Evolutionary conservation across 768 basidiomycete species (phyloP).

Genomic region (Lactarius psammicola): DNA sequence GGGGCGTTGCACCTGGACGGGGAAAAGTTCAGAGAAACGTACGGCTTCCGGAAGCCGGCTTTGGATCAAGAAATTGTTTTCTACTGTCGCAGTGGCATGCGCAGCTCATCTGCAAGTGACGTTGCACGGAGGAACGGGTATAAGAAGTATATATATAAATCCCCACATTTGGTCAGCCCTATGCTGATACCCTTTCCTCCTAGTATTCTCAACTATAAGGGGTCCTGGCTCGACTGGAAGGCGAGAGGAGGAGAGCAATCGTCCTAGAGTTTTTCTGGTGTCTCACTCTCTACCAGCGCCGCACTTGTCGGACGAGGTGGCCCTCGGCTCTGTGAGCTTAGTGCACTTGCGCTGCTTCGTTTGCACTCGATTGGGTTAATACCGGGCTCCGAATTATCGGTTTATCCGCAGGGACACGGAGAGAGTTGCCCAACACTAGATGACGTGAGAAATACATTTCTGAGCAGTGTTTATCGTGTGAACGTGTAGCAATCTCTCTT

Average conservation of each 20-base stretch:
- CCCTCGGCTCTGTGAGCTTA: constrained; percentile 12
- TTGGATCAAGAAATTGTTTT: constrained; percentile 46
- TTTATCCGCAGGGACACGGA: background rate
- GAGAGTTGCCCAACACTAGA: background rate
- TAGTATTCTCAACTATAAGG: constrained; percentile 64
- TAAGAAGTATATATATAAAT: constrained; percentile 35
- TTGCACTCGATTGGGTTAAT: background rate
- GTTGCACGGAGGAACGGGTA: constrained; percentile 43
- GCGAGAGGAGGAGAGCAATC: constrained; percentile 48
- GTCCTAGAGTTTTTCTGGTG: constrained; percentile 14
- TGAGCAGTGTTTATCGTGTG: background rate
- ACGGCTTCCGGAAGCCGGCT: constrained; percentile 40
- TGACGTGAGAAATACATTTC: background rate
- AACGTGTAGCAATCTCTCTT: background rate
- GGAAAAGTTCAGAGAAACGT: constrained; percentile 35
- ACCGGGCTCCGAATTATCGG: background rate
- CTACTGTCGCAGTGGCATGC: constrained; percentile 51
- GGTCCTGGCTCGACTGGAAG: constrained; percentile 89
- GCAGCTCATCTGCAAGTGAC: constrained; percentile 47
- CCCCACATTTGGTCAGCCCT: no score
- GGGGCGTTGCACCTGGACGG: constrained; percentile 38
- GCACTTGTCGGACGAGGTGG: background rate
- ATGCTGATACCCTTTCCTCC: background rate
- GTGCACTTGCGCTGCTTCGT: background rate
- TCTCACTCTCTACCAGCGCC: background rate